phyloP scores from a whole-genome alignment of 1,284 basidiomycete species.

The Boletus calvinii region DNA sequence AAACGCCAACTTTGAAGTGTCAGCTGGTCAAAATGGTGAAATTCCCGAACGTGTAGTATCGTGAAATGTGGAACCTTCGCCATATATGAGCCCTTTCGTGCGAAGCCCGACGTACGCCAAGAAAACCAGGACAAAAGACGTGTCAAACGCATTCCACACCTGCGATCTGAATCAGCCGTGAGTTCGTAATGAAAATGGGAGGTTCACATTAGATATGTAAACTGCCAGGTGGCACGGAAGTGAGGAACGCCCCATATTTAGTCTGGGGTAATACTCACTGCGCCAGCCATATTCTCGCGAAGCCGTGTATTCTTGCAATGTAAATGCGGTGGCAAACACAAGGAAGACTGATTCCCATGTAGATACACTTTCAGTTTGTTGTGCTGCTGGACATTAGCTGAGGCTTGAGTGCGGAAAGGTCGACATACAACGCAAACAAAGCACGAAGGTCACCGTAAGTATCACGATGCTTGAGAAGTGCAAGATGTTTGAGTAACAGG shows the following conservation, averaged over 20 bases:
- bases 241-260: conserved; percentile 4
- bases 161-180: conserved; percentile 27
- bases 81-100: conserved; percentile 57
- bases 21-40: conserved; percentile 37
- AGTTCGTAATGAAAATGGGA: not conserved
- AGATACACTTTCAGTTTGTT: conserved; percentile 50
- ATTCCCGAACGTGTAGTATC: not conserved
- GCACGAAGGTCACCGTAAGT: conserved; percentile 68
- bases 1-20: conserved; percentile 69
- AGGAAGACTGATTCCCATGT: conserved; percentile 72
- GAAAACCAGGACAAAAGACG: conserved; percentile 74
- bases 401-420: not conserved
- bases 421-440: conserved; percentile 66
- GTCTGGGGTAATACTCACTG: conserved; percentile 49
- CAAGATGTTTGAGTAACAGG: conserved; percentile 74
- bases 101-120: conserved; percentile 67
- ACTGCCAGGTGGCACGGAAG: conserved; percentile 45
- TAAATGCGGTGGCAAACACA: conserved; percentile 72
- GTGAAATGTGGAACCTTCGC: conserved; percentile 45
- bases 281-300: conserved; percentile 83
- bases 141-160: conserved; percentile 90
- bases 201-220: conserved; percentile 75
- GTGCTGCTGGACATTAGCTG: conserved; percentile 43
- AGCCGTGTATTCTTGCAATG: conserved; percentile 79
- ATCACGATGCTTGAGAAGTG: conserved; percentile 76